Evolutionary conservation across 2,329 filamentous ascomycete species (phyloP), one percentile per base, ranked within the genome.

Genomic region (Alternaria panax): DNA sequence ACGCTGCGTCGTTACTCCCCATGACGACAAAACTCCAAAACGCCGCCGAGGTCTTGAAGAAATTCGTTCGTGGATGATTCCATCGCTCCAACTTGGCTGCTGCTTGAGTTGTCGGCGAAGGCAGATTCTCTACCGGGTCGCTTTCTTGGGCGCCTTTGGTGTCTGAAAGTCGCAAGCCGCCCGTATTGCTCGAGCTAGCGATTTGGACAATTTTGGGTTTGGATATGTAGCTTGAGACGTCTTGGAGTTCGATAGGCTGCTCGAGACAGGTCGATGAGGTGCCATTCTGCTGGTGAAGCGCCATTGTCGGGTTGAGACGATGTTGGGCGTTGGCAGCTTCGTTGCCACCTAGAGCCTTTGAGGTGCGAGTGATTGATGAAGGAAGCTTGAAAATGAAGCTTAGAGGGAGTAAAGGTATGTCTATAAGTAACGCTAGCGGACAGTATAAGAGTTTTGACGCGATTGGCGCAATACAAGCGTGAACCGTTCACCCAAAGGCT

Each of bases 1-100:
- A 83, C 24, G 86, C 85, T 9, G 85, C 89, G 77, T 92, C 90
- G 67, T 90, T 90, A 79, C 88, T 84, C 7, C 90, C 90, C 80
- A 90, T 86, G 30, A 90, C 80, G 20, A 88, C 78, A 64, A 92
- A 87, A 5, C 84, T 83, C 76, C 85, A 86, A 67, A 88, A 86
- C 3, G 87, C 84, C 0, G 86, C 82, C 34, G 85, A 75, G 45
- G 86, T 86, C 38, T 88, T 84, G 66, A 80, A 87, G 5, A 85
- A 77, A 71, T 89, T 91, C 41, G 81, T 80, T 8, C 78, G 74
- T 0, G 89, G 84, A n/a, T 79, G 77, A 68, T 91, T 91, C 90
- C 90, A 92, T 75, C 75, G 79, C 68, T 90, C 85, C 16, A 80
- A 68, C 54, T 79, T 77, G 28, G 74, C 75, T 5, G 77, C 67